Evolutionary conservation across 371 early-diverging fungal species (phyloP).

Genomic region (Caulochytrium protostelioides): DNA sequence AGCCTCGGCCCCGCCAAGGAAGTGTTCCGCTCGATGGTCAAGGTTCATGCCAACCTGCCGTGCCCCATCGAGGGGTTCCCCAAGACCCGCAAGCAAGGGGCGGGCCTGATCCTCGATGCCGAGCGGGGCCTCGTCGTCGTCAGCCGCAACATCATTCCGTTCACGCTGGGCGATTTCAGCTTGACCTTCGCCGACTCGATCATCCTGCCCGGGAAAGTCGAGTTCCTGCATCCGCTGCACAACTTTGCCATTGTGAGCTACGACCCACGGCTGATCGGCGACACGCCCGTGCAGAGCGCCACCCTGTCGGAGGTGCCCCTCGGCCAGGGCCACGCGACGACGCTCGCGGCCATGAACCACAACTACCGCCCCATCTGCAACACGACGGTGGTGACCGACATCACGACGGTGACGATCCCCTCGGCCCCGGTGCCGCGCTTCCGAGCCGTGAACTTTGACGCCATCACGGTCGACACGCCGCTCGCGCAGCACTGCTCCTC

Average conservation of each 20-base stretch:
- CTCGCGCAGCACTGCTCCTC: conserved; percentile 58
- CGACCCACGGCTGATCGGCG: conserved; percentile 46
- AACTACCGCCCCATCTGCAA: conserved; percentile 49
- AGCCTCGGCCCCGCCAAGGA: conserved; percentile 12
- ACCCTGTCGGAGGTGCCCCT: conserved; percentile 32
- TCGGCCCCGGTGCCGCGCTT: conserved; percentile 61
- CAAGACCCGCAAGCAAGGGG: conserved; percentile 27
- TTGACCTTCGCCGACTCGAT: conserved; percentile 46
- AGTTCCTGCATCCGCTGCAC: conserved; percentile 60
- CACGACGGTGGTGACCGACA: conserved; percentile 51
- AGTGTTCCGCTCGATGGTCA: conserved; percentile 16
- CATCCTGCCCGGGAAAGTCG: conserved; percentile 16
- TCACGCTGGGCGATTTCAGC: conserved; percentile 42
- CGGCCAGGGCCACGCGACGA: conserved; percentile 27
- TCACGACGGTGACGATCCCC: conserved; percentile 55
- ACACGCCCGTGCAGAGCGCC: conserved; percentile 44
- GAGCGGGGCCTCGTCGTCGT: conserved; percentile 55
- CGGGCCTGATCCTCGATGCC: conserved; percentile 57
- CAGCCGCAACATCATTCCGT: conserved; percentile 58
- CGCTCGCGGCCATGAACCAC: conserved; percentile 50
- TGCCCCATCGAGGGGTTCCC: conserved; percentile 19
- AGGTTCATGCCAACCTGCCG: conserved; percentile 16
- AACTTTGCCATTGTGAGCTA: conserved; percentile 51
- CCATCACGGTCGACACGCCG: conserved; percentile 68
- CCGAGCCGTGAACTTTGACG: conserved; percentile 36